A percentile compares a stretch with the other conserved stretches of the same genome.
These are phyloP conservation scores for Erodium moschatum DNA, from an alignment of 441 rosid genomes.

Conservation along the genomic window DNA sequence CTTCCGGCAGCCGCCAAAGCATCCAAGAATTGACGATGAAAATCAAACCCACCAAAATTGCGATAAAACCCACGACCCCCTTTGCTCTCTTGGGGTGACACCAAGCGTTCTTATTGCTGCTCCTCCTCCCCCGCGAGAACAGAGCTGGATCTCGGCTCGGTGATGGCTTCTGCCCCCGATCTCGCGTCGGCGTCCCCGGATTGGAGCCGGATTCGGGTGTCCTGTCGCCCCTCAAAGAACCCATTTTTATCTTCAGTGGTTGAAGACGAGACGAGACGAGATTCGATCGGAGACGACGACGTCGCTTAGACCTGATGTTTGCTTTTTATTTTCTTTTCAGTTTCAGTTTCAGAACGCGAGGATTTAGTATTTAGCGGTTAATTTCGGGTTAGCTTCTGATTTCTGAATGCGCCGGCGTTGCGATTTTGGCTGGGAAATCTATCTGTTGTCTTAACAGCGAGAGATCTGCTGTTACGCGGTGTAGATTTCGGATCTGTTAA, in stretches of 20 bases:
- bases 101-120: no score
- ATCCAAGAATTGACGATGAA: conserved; percentile 61
- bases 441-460: neutral
- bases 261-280: neutral
- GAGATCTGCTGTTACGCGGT: neutral
- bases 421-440: neutral
- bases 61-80: conserved; percentile 30
- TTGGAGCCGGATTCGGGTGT: no score
- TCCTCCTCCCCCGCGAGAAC: conserved; percentile 17
- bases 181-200: no score
- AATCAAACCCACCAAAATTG: conserved; percentile 51
- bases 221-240: neutral
- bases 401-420: neutral
- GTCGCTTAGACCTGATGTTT: neutral
- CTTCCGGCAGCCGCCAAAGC: conserved; percentile 57
- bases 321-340: neutral
- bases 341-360: neutral
- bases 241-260: neutral
- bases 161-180: no score
- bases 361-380: neutral
- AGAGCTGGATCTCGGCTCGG: neutral
- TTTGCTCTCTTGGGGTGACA: conserved; percentile 35
- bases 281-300: neutral
- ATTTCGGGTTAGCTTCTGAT: neutral
- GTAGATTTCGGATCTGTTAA: neutral